Conservation (phyloP, 331 rosid genomes). For the Cucumis variabilis region DNA sequence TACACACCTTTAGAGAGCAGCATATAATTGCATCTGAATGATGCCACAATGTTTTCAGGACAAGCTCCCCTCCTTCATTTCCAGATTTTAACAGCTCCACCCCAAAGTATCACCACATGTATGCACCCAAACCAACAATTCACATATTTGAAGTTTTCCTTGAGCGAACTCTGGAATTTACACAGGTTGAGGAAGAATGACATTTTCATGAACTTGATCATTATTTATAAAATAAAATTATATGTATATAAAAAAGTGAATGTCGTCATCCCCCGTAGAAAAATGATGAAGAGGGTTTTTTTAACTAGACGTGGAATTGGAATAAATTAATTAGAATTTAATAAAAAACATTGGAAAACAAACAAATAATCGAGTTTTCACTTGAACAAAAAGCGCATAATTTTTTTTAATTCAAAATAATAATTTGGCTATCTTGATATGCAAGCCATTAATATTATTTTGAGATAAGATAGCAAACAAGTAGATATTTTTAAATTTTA, state of each 20-base stretch:
- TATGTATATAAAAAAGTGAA: too few species aligned
- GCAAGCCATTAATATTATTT: too few species aligned
- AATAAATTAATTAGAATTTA: too few species aligned
- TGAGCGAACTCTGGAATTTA: neutral
- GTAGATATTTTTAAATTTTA: too few species aligned
- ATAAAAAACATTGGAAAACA: too few species aligned
- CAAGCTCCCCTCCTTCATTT: constrained; percentile 75
- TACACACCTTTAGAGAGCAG: constrained; percentile 87
- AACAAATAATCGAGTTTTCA: too few species aligned
- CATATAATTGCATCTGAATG: constrained; percentile 96
- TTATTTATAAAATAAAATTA: too few species aligned
- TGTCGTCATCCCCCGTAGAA: neutral
- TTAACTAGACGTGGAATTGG: neutral
- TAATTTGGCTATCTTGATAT: too few species aligned
- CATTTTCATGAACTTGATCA: neutral
- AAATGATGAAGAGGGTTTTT: neutral
- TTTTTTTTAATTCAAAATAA: too few species aligned
- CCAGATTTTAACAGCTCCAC: constrained; percentile 86
- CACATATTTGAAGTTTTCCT: neutral
- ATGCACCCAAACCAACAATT: constrained; percentile 22
- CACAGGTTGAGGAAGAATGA: neutral
- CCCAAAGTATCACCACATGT: constrained; percentile 84
- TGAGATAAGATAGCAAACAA: too few species aligned
- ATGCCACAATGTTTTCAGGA: constrained; percentile 95
- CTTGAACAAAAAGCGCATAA: too few species aligned